Base-by-base conservation (phyloP, 371 early-diverging fungal species). In the Batkoa obscura region DNA sequence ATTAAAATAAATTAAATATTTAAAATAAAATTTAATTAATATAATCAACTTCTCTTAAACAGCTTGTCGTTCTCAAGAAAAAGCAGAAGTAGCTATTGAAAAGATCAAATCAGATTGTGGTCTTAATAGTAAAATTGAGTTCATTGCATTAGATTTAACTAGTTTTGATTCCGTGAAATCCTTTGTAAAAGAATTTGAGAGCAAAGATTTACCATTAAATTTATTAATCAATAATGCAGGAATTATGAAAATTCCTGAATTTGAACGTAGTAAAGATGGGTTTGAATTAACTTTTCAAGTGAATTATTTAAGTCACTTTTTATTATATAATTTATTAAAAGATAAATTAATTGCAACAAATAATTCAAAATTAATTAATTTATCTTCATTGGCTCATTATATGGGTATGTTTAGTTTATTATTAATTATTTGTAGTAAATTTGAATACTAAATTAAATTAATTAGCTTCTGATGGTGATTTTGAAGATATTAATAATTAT, bases 111-210 rank as follows among this genome's bases (percentile, higher is more conserved):
- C 47, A 58, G 50, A 51, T 31, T 32, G 37, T 45, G 64, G 58
- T 8, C 61, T 63, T 31, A 58, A 63, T 37, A 62, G 65, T 62
- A 66, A 59, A 52, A 51, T 60, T 17, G 59, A 65, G 37, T 60
- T 59, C 15, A 43, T 57, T 3, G 50, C 42, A 35, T 63, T 57
- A 46, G 64, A 60, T 6, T 60, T 63, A 3, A 64, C 64, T 2
- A 43, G 43, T 55, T 30, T 55, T 30, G 9, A 41, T 2, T 42
- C 43, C 2, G 55, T 55, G 9, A n/a, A 30, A 6, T 6, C 41
- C 17, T 55, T 55, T 17, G 55, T 33, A 6, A 8, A 3, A 5
- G 5, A 38, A 6, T 55, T 55, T 12, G 13, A 38, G 10, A 6
- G 32, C 15, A 9, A 17, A 6, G 30, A 31, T 9, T 30, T 33